Base-by-base conservation (phyloP, 352 stramenopile genomes). In the Phytophthora litchii region DNA sequence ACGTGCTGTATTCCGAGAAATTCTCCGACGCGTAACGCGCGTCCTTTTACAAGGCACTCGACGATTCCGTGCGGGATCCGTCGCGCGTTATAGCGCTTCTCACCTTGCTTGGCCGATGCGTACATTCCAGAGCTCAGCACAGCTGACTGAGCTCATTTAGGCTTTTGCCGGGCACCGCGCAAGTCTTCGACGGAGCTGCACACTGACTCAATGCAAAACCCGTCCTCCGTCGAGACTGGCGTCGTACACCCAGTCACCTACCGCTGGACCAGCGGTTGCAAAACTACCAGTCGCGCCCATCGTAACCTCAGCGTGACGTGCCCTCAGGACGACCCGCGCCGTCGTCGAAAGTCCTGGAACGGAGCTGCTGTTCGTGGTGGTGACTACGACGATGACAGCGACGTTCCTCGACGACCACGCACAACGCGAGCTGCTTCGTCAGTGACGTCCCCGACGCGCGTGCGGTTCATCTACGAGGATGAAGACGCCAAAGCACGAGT, bases 391-490 rank as follows among this genome's bases (percentile, higher is more conserved):
- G 40, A 68, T 1, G 51, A 43, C 29, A 42, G 32, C 16, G 54
- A 67, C 17, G 43, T 11, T 13, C 40, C 47, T 3, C 54, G 16
- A 13, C 51, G 55, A 11, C 55, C 55, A 21, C 54, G 35, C 6
- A 64, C 66, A 1, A 59, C 45, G 10, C 20, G 42, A 60, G 34
- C 54, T 5, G 20, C 20, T 7, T 34, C 35, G 5, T 13, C 25
- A 0, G 49, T 53, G 3, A 46, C 43, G 3, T 75, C 67, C 1
- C 61, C 67, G 0, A 69, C 62, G 6, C 69, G 69, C 19, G 45
- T 81, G 29, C 62, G 62, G n/a, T 57, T 78, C 45, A 64, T 70
- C 19, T 78, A 76, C 46, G 57, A 76, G 35, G 66, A 78, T 34
- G 70, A 78, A 62, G 67, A 60, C 32, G 47, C 62, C 17, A 74